Base-by-base conservation (phyloP, 352 stramenopile species). In the Pythium rishiriense region DNA sequence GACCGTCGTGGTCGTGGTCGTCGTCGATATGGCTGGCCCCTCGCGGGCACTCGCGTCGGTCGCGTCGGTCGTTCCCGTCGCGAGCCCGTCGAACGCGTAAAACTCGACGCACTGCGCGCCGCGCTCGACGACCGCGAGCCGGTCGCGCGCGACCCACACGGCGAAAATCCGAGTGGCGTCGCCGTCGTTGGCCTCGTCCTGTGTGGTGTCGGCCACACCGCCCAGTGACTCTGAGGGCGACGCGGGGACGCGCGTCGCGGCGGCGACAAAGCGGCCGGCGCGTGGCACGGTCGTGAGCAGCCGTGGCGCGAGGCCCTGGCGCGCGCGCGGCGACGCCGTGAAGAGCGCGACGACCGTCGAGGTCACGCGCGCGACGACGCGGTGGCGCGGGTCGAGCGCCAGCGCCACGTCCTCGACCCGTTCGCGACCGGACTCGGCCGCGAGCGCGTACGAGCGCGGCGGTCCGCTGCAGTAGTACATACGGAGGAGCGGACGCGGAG, bases 381-480 rank as follows among this genome's bases (percentile, higher is more conserved):
- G 69, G 50, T 78, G 57, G 0, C 68, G 76, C 35, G 75, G 72
- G 47, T 93, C 80, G 59, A 87, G 69, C 26, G 79, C 77, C 54
- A 90, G 17, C 2, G 73, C 74, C 19, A 91, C 80, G 48, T 70
- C 73, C 61, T 90, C 81, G 5, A 66, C 59, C 37, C 64, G 64
- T 24, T 79, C 64, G 31, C 17, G 31, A 2, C 51, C 24, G 5
- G 50, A 47, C 10, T 21, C 35, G 10, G 43, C 21, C 1, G 64
- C 54, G 37, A 64, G 67, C 29, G 75, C 75, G 58, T 89, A 93
- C 46, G 73, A 74, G 61, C 80, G 84, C 61, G 84, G 84, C 19
- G 84, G 84, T 2, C 84, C 84, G 56, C 69, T 85, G 65, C 78
- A 85, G 67, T 91, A 91, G 71, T 81, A 85, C 82, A 93, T 93